These are phyloP conservation scores for Alternaria atra DNA, from an alignment of 2,329 filamentous ascomycete genomes.

Conservation along the genomic window DNA sequence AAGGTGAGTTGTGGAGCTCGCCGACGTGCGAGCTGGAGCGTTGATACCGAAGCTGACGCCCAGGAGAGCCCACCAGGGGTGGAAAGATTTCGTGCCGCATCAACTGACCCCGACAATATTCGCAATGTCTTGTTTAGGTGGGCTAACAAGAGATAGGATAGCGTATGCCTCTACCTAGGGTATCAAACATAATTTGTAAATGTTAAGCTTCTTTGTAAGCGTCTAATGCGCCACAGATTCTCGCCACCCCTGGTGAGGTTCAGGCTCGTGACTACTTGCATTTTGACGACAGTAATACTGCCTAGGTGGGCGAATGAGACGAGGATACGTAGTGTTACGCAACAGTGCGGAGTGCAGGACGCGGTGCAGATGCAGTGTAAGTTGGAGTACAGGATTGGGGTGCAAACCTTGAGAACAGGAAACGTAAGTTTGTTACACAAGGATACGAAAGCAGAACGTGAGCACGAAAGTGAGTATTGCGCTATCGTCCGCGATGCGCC, in stretches of 20 bases:
- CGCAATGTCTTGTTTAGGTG: no score
- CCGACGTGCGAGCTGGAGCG: conserved; percentile 18
- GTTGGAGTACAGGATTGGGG: conserved; percentile 19
- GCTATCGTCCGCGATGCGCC: background rate
- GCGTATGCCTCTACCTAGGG: no score
- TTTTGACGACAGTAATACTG: background rate
- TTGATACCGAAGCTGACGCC: background rate
- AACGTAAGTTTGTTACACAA: conserved; percentile 2
- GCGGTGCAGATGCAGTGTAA: conserved; percentile 21
- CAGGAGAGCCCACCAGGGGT: no score
- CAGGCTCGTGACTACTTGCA: conserved; percentile 17
- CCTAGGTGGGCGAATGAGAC: conserved; percentile 1
- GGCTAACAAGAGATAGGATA: no score
- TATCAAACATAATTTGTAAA: no score
- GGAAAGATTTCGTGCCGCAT: no score
- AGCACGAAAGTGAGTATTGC: background rate
- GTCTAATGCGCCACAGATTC: no score
- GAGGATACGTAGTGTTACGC: conserved; percentile 18
- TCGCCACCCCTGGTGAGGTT: background rate
- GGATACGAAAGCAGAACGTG: background rate
- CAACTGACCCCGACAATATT: no score
- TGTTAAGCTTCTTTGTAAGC: no score
- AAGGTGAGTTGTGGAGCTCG: conserved; percentile 10
- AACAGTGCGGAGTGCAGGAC: conserved; percentile 24
- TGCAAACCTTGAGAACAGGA: conserved; percentile 12